phyloP scores from a whole-genome alignment of 1,284 basidiomycete species.

The Ganoderma resinaceum region DNA sequence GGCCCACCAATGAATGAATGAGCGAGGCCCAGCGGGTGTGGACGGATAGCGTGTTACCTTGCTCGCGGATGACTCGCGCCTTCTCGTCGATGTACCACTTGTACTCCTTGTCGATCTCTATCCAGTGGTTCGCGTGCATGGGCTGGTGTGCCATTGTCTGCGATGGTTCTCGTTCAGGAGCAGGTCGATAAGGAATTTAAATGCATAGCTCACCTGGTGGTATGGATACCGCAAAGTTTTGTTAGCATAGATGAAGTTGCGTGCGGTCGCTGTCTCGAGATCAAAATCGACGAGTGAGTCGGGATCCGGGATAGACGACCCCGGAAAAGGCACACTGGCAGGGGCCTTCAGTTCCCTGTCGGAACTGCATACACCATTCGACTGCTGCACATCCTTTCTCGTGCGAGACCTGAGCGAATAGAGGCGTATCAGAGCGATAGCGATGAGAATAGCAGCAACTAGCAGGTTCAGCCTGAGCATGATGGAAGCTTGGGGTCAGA shows the following conservation, averaged over 20 bases:
- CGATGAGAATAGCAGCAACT: background rate
- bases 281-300: slow-evolving; percentile 42
- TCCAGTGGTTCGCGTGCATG: slow-evolving; percentile 50
- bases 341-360: background rate
- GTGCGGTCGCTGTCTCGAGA: slow-evolving; percentile 38
- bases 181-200: background rate
- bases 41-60: slow-evolving; percentile 33
- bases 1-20: background rate
- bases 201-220: slow-evolving; percentile 35
- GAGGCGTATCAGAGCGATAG: background rate
- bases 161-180: background rate
- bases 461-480: background rate
- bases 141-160: slow-evolving; percentile 50
- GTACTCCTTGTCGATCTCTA: slow-evolving; percentile 50
- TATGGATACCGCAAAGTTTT: slow-evolving; percentile 46
- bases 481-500: background rate
- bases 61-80: slow-evolving; percentile 43
- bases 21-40: background rate
- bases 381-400: background rate
- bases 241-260: slow-evolving; percentile 47
- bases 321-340: background rate
- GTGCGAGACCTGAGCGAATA: background rate
- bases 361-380: background rate
- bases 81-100: slow-evolving; percentile 48
- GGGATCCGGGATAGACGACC: slow-evolving; percentile 29